A percentile compares a stretch with the other conserved stretches of the same genome.
Conservation (phyloP, 2,329 filamentous ascomycete genomes). For the Sporothrix phasma region DNA sequence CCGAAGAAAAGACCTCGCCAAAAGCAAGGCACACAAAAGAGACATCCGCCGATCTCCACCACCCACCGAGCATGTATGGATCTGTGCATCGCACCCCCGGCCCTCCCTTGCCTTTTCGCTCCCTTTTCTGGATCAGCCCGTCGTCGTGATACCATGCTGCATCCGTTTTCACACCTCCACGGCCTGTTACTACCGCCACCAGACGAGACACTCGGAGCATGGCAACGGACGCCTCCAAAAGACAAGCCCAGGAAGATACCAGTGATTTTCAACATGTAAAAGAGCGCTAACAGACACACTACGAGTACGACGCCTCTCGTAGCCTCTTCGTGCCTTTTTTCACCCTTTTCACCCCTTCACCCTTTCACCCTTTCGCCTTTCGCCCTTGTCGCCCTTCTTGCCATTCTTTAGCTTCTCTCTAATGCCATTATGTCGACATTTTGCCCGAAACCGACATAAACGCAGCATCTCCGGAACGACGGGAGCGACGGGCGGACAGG, state of each 20-base stretch:
- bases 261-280: not conserved
- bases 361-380: too few species aligned
- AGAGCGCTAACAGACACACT: not conserved
- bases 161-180: not conserved
- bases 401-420: not conserved
- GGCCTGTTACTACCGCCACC: not conserved
- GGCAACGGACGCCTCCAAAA: not conserved
- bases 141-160: not conserved
- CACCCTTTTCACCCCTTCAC: not conserved
- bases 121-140: not conserved
- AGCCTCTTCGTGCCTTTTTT: not conserved
- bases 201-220: not conserved
- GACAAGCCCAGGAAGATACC: not conserved
- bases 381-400: too few species aligned
- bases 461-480: not conserved
- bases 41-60: not conserved
- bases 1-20: not conserved
- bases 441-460: not conserved
- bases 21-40: slow-evolving; percentile 2
- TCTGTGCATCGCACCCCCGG: not conserved
- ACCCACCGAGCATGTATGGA: not conserved
- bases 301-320: not conserved
- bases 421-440: not conserved
- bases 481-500: not conserved
- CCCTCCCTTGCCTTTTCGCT: not conserved